Evolutionary conservation across 768 basidiomycete genomes (phyloP).

Genomic region (Lentinula edodes): DNA sequence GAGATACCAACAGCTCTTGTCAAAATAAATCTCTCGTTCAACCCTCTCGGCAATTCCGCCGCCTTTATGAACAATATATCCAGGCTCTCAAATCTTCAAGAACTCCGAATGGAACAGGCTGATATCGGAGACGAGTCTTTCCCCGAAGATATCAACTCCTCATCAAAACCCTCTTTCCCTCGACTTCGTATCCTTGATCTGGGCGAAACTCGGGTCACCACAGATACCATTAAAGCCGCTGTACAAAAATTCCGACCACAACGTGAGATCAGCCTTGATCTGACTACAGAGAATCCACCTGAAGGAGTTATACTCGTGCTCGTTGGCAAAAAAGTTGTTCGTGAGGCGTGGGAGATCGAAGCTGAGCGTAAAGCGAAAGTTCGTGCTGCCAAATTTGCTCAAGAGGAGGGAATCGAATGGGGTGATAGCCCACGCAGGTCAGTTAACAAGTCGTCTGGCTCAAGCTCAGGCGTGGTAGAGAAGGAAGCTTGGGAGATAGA

Average conservation of each 20-base stretch:
- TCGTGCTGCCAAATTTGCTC: constrained; percentile 28
- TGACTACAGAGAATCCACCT: constrained; percentile 47
- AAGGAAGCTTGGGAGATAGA: constrained; percentile 52
- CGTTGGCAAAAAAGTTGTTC: constrained; percentile 65
- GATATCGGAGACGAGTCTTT: constrained; percentile 61
- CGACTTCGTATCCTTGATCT: constrained; percentile 56
- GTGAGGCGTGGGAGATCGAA: constrained; percentile 79
- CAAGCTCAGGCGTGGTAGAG: constrained; percentile 11
- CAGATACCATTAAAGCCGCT: constrained; percentile 37
- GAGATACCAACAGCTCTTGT: constrained; percentile 46
- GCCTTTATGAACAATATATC: constrained; percentile 43
- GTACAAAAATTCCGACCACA: constrained; percentile 22
- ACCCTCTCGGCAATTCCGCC: constrained; percentile 45
- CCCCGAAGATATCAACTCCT: constrained; percentile 27
- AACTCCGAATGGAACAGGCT: constrained; percentile 50
- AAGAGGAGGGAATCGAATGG: constrained; percentile 34
- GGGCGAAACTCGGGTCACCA: constrained; percentile 55
- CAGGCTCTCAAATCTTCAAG: constrained; percentile 45
- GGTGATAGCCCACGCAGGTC: constrained; percentile 38
- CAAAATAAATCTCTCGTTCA: constrained; percentile 61
- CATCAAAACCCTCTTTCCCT: constrained; percentile 34
- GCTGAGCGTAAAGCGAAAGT: constrained; percentile 48
- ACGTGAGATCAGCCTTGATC: constrained; percentile 50
- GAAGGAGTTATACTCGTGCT: constrained; percentile 49
- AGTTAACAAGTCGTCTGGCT: constrained; percentile 3